Percentiles rank a stretch among this genome's conserved stretches.
phyloP scores from a whole-genome alignment of 2,329 filamentous ascomycete species.

The Claviceps maximensis region DNA sequence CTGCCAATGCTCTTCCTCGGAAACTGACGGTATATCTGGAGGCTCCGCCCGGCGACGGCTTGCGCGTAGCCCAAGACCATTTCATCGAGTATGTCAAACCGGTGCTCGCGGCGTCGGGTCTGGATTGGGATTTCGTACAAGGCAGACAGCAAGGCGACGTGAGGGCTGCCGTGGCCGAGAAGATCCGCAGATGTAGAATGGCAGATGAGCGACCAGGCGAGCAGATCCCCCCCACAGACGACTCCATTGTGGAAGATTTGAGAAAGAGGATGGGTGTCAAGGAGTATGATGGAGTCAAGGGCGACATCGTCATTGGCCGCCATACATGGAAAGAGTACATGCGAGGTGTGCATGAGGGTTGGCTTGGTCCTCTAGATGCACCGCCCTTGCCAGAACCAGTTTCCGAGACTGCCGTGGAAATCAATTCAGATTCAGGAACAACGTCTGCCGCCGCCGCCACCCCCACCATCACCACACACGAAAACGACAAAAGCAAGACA shows the following conservation, averaged over 20 bases:
- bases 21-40: constrained; percentile 78
- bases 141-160: constrained; percentile 88
- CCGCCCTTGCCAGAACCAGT: constrained; percentile 27
- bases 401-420: constrained; percentile 12
- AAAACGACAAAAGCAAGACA: constrained; percentile 14
- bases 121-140: constrained; percentile 95
- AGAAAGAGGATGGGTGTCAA: constrained; percentile 53
- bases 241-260: constrained; percentile 46
- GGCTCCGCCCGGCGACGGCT: constrained; percentile 73
- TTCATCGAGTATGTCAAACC: constrained; percentile 96
- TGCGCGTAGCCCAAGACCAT: constrained; percentile 79
- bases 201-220: constrained; percentile 40
- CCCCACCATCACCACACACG: constrained; percentile 9
- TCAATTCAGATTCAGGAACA: constrained; percentile 8
- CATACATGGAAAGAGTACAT: constrained; percentile 98
- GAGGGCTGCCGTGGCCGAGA: constrained; percentile 72
- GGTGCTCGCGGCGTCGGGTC: constrained; percentile 70
- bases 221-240: constrained; percentile 32
- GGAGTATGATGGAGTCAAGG: constrained; percentile 60
- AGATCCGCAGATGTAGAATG: constrained; percentile 59
- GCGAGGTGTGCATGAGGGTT: constrained; percentile 85
- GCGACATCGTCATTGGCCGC: constrained; percentile 79
- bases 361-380: constrained; percentile 71
- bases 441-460: constrained; percentile 8
- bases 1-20: constrained; percentile 59